phyloP scores from a whole-genome alignment of 306 rosid genomes.

The Cucurbita ficifolia region DNA sequence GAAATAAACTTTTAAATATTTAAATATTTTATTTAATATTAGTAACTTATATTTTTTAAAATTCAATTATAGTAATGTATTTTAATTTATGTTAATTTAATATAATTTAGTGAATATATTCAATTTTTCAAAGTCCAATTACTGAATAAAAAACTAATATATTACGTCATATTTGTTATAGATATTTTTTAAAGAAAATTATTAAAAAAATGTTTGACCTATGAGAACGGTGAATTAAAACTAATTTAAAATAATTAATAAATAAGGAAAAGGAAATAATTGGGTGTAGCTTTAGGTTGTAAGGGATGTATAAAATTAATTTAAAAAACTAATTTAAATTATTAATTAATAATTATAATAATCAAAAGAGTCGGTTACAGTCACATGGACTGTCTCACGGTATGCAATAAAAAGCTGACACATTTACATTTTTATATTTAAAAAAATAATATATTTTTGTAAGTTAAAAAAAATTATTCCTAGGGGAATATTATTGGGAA shows the following conservation, averaged over 20 bases:
- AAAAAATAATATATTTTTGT: not conserved
- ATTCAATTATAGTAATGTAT: too few relatives aligned
- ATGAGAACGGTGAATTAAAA: not conserved
- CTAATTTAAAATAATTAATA: too few relatives aligned
- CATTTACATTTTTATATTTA: not conserved
- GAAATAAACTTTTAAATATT: too few relatives aligned
- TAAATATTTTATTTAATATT: not conserved
- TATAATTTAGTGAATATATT: too few relatives aligned
- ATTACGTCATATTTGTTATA: too few relatives aligned
- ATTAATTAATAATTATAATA: not conserved
- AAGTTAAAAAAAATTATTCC: not conserved
- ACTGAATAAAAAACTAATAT: too few relatives aligned
- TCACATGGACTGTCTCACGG: constrained; percentile 1
- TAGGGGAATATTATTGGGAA: not conserved
- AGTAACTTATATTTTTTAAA: too few relatives aligned
- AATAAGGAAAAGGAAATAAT: not conserved
- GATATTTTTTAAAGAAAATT: not conserved
- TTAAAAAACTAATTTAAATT: not conserved
- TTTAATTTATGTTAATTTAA: too few relatives aligned
- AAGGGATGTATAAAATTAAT: not conserved
- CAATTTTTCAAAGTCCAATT: too few relatives aligned
- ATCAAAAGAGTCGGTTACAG: not conserved
- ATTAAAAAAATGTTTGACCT: not conserved
- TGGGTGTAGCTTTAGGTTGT: not conserved
- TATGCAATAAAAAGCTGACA: not conserved